Percentiles rank a stretch among this genome's conserved stretches.
Conservation (phyloP, 345 rosid genomes). For the Pugionium dolabratum region DNA sequence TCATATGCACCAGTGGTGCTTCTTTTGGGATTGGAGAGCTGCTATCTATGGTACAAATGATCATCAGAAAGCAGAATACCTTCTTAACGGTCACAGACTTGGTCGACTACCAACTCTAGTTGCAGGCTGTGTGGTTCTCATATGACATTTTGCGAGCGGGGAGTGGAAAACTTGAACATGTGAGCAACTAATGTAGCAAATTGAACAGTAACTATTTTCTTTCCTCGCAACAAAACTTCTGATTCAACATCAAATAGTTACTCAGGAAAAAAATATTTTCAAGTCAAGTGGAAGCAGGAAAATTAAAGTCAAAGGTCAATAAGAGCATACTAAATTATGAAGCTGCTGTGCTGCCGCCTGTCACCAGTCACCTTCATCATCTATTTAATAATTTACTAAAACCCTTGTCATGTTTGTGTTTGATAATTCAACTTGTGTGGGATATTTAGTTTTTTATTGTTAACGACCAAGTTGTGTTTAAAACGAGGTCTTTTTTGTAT, state of each 20-base stretch:
- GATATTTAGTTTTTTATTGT: background rate
- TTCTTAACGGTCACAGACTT: constrained; percentile 44
- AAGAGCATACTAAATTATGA: constrained; percentile 22
- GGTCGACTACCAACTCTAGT: constrained; percentile 42
- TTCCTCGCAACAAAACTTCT: background rate
- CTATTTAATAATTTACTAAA: constrained; percentile 1
- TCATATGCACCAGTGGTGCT: constrained; percentile 46
- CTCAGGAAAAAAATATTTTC: background rate
- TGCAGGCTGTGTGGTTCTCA: constrained; percentile 34
- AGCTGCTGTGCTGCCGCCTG: constrained; percentile 3
- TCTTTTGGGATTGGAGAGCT: constrained; percentile 44
- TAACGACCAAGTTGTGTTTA: constrained; percentile 2
- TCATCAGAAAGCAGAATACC: constrained; percentile 40
- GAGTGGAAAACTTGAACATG: constrained; percentile 44
- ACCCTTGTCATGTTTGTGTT: background rate
- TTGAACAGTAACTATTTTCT: constrained; percentile 1
- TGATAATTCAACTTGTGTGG: constrained; percentile 16
- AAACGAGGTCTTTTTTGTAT: background rate
- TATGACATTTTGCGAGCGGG: constrained; percentile 58
- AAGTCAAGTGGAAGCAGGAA: constrained; percentile 26
- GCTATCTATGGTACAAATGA: constrained; percentile 45
- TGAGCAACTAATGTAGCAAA: background rate
- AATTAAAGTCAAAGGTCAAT: constrained; percentile 30
- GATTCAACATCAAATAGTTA: too few relatives aligned
- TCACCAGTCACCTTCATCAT: constrained; percentile 1